These are phyloP conservation scores for Leccinum longicurvipes DNA, from an alignment of 768 basidiomycete genomes.

Conservation along the genomic window DNA sequence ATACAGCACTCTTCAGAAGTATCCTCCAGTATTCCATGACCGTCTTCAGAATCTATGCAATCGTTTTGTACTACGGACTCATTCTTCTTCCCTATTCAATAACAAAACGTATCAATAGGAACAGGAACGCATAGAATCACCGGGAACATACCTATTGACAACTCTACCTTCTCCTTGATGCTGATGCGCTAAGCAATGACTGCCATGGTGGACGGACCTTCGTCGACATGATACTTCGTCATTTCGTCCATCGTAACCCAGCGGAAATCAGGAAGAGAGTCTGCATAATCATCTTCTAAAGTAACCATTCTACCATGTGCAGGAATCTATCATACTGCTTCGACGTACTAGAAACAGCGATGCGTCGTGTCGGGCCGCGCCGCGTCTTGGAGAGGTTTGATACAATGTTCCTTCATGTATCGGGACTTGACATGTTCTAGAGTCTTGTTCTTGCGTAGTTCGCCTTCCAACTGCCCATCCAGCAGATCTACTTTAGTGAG, in stretches of 20 bases:
- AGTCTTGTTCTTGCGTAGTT: background rate
- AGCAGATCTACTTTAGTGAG: background rate
- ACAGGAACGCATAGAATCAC: too few relatives aligned
- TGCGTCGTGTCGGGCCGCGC: background rate
- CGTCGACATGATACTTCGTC: too few relatives aligned
- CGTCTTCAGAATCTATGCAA: too few relatives aligned
- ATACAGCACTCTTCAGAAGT: too few relatives aligned
- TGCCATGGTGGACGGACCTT: too few relatives aligned
- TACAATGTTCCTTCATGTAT: background rate
- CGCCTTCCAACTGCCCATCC: background rate
- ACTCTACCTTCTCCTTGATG: too few relatives aligned
- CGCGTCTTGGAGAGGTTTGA: background rate
- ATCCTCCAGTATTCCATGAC: too few relatives aligned
- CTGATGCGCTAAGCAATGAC: too few relatives aligned
- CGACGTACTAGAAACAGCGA: slow-evolving; percentile 13
- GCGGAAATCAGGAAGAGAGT: background rate
- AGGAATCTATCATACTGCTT: background rate
- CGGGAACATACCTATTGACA: too few relatives aligned
- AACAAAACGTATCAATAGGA: too few relatives aligned
- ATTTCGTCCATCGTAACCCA: background rate
- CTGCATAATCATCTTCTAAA: slow-evolving; percentile 1
- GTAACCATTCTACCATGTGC: background rate
- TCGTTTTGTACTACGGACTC: too few relatives aligned
- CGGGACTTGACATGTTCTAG: background rate
- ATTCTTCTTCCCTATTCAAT: too few relatives aligned